A percentile compares a stretch with the other conserved stretches of the same genome.
Conservation (phyloP, 169 alveolate species). For the Blepharisma undulans region DNA sequence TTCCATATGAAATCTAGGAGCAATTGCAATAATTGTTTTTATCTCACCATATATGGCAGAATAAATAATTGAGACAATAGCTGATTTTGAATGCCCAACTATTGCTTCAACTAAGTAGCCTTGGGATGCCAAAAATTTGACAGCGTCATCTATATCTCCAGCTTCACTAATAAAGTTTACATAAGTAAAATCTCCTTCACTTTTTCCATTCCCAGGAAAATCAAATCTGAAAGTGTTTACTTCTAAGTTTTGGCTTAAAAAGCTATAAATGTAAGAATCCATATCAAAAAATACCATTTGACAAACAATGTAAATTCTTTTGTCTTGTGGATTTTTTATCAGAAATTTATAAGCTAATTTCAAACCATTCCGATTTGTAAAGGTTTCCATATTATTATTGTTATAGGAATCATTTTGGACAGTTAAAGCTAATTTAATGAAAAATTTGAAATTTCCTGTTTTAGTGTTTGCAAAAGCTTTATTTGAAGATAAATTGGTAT, state of each 20-base stretch:
- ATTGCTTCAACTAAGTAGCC: neutral
- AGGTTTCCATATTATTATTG: too few relatives aligned
- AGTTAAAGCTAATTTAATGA: too few relatives aligned
- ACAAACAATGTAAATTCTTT: too few relatives aligned
- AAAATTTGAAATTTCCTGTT: too few relatives aligned
- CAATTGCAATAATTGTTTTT: neutral
- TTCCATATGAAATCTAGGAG: neutral
- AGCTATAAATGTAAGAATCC: too few relatives aligned
- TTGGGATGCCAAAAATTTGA: neutral
- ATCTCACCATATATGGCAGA: neutral
- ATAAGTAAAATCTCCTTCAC: slow-evolving; percentile 5
- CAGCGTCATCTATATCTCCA: neutral
- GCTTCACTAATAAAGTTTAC: neutral
- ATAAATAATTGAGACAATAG: neutral
- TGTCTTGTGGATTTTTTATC: too few relatives aligned
- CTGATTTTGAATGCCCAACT: slow-evolving; percentile 33
- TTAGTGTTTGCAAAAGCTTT: too few relatives aligned
- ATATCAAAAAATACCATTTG: too few relatives aligned
- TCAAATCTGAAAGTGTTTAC: neutral
- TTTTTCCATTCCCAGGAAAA: slow-evolving; percentile 32
- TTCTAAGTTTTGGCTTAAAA: neutral
- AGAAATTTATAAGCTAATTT: too few relatives aligned
- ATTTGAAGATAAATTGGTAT: too few relatives aligned
- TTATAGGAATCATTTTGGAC: too few relatives aligned
- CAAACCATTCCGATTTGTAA: too few relatives aligned